A percentile compares a stretch with the other conserved stretches of the same genome.
Evolutionary conservation across 352 stramenopile genomes (phyloP).

Genomic region (Thalassiosira hispida): DNA sequence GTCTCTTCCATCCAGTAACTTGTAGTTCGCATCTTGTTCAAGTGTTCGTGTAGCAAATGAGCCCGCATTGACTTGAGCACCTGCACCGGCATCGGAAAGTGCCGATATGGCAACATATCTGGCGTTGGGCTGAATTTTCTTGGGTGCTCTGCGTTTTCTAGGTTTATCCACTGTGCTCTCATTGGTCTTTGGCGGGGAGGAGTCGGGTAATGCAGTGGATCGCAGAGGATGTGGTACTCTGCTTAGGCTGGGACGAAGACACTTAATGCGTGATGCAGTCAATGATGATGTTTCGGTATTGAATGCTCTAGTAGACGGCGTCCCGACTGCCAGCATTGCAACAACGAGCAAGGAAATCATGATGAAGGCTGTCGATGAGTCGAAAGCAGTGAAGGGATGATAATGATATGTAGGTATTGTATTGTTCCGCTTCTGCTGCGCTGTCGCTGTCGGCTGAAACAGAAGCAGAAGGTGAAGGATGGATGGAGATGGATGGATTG

Average conservation of each 20-base stretch:
- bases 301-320: slow-evolving; percentile 15
- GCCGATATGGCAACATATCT: slow-evolving; percentile 43
- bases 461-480: neutral
- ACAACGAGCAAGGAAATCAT: slow-evolving; percentile 11
- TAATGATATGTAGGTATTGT: neutral
- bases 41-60: slow-evolving; percentile 63
- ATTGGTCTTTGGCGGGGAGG: slow-evolving; percentile 11
- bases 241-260: neutral
- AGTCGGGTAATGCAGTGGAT: slow-evolving; percentile 18
- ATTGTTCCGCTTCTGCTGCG: too few species aligned
- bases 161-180: slow-evolving; percentile 5
- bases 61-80: slow-evolving; percentile 1
- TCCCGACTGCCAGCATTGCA: slow-evolving; percentile 19
- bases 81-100: slow-evolving; percentile 35
- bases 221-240: slow-evolving; percentile 7
- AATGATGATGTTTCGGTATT: slow-evolving; percentile 4
- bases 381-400: too few species aligned
- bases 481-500: neutral
- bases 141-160: slow-evolving; percentile 12
- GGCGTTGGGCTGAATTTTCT: slow-evolving; percentile 27
- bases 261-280: neutral
- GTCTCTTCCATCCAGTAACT: slow-evolving; percentile 64
- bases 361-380: too few species aligned
- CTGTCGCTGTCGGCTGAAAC: too few species aligned
- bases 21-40: slow-evolving; percentile 57